Evolutionary conservation across 495 filamentous ascomycete genomes (phyloP).

Genomic region (Talaromyces stipitatus): DNA sequence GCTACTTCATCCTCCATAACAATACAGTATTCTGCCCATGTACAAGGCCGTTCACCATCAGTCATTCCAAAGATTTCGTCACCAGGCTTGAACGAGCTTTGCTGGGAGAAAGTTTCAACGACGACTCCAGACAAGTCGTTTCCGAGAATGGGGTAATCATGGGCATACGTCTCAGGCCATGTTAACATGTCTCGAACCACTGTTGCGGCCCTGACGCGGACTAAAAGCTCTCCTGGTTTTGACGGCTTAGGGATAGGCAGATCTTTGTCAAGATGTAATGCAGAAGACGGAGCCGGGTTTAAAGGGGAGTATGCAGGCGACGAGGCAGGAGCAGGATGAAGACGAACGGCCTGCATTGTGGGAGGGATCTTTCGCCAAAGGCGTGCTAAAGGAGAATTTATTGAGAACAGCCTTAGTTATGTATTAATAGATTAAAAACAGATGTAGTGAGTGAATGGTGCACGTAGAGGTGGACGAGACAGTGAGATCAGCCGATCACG

Average conservation of each 20-base stretch:
- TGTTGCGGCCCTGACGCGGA: constrained; percentile 23
- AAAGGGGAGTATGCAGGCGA: constrained; percentile 16
- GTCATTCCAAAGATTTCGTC: constrained; percentile 30
- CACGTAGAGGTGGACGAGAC: not conserved
- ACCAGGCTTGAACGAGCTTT: constrained; percentile 16
- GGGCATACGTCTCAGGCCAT: constrained; percentile 26
- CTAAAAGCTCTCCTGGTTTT: constrained; percentile 15
- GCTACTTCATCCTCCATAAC: constrained; percentile 17
- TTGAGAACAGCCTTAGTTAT: not conserved
- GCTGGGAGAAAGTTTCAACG: constrained; percentile 9
- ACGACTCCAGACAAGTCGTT: constrained; percentile 41
- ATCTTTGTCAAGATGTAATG: constrained; percentile 20
- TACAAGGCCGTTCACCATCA: constrained; percentile 12
- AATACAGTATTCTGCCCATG: constrained; percentile 26
- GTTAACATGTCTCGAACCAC: constrained; percentile 24
- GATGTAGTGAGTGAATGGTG: not conserved
- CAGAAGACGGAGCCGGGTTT: constrained; percentile 26
- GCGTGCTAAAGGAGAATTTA: not conserved
- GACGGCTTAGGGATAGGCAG: constrained; percentile 19
- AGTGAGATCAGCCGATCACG: too few relatives aligned
- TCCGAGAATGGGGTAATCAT: constrained; percentile 23
- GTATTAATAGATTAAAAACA: not conserved
- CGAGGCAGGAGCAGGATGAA: constrained; percentile 19
- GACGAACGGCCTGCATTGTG: constrained; percentile 30
- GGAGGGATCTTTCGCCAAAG: not conserved